Percentiles rank a stretch among this genome's conserved stretches.
These are phyloP conservation scores for Podospora tetraspora DNA, from an alignment of 495 filamentous ascomycete species.

Conservation along the genomic window DNA sequence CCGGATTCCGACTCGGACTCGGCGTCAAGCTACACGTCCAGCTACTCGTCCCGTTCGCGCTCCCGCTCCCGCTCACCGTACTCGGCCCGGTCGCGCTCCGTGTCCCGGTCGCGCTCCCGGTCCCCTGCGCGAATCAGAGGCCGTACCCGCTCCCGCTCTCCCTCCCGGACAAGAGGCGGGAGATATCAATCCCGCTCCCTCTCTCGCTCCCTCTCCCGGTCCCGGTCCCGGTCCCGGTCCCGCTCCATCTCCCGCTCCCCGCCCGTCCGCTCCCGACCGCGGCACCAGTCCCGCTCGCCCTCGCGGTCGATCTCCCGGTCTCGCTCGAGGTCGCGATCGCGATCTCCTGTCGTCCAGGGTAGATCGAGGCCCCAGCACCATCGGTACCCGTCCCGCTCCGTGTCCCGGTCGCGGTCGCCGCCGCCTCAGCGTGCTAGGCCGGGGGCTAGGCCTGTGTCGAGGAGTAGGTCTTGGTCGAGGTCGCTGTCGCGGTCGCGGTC, in stretches of 20 bases:
- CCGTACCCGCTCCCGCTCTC: conserved; percentile 15
- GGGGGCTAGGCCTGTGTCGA: not conserved
- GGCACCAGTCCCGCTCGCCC: not conserved
- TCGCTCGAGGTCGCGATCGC: not conserved
- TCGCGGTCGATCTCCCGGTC: not conserved
- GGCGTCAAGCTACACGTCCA: conserved; percentile 60
- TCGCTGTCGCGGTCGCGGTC: conserved; percentile 10
- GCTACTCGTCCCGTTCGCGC: conserved; percentile 45
- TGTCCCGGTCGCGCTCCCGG: conserved; percentile 26
- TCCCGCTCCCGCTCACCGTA: conserved; percentile 37
- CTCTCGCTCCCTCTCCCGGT: conserved; percentile 1
- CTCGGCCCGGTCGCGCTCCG: conserved; percentile 22
- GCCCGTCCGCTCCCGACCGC: not conserved
- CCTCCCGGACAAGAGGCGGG: not conserved
- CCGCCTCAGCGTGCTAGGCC: not conserved
- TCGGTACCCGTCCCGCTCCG: not conserved
- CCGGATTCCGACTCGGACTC: conserved; percentile 55
- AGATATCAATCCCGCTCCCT: not conserved
- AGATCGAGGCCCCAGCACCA: not conserved
- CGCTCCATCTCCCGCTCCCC: not conserved
- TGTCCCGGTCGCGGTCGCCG: not conserved
- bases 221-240: conserved; percentile 13
- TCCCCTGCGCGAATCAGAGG: conserved; percentile 31
- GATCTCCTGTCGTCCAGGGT: not conserved
- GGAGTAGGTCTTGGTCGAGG: not conserved